These are phyloP conservation scores for Endotrypanum monterogeii DNA, from an alignment of 208 protist genomes.

Conservation along the genomic window DNA sequence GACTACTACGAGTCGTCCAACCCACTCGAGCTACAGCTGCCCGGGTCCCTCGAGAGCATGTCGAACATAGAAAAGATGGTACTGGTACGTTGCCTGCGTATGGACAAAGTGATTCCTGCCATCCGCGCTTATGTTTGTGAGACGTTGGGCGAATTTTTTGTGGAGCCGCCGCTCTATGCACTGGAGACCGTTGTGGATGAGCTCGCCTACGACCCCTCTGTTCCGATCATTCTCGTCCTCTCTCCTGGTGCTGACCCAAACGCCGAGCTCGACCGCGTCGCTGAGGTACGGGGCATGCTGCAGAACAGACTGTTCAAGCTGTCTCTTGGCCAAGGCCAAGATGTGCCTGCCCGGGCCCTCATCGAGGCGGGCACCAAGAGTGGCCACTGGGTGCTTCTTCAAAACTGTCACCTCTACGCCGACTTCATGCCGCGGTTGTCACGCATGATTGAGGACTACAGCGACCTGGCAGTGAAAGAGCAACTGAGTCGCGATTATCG, in stretches of 20 bases:
- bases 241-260: constrained; percentile 97
- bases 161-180: constrained; percentile 95
- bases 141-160: constrained; percentile 79
- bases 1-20: constrained; percentile 89
- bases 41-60: constrained; percentile 58
- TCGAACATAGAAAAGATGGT: constrained; percentile 89
- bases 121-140: constrained; percentile 91
- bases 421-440: constrained; percentile 95
- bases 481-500: constrained; percentile 95
- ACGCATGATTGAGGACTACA: constrained; percentile 93
- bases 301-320: constrained; percentile 87
- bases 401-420: constrained; percentile 96
- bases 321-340: constrained; percentile 96
- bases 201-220: constrained; percentile 83
- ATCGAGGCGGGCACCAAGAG: constrained; percentile 86
- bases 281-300: constrained; percentile 88
- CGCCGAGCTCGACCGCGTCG: constrained; percentile 94
- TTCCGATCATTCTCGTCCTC: constrained; percentile 97
- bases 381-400: constrained; percentile 95
- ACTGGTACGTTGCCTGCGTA: constrained; percentile 93
- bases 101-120: constrained; percentile 96
- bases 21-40: constrained; percentile 78
- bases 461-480: constrained; percentile 83
- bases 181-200: constrained; percentile 91
- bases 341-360: constrained; percentile 87